Evolutionary conservation across 2,329 filamentous ascomycete genomes (phyloP), one percentile per base, ranked within the genome.

Genomic region (Hypoxylon rubiginosum): DNA sequence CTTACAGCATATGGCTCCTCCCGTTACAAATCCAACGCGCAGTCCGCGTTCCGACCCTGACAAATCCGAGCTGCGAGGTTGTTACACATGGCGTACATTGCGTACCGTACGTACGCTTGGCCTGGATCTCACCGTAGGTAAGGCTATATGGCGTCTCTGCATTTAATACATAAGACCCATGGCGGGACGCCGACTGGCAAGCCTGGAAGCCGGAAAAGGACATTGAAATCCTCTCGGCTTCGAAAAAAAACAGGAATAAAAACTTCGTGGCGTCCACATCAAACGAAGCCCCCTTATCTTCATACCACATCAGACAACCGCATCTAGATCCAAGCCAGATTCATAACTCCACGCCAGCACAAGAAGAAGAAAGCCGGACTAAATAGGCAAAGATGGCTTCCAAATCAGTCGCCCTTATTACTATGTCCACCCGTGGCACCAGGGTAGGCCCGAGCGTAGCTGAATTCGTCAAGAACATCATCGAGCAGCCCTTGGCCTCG

Each of bases 341-440:
- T 13, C 13, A 17, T 24, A 36, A 26, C 21, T 4, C 17, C 39
- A 43, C 15, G 39, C 10, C 3, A 26, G 4, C 15, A 21, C 4
- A 32, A 39, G 2, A 43, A 17, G 19, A 43, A 24, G 15, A 39
- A n/a, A 3, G 6, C 34, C 13, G 43, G 28, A 43, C 24, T 4
- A 52, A 17, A 64, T 41, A 52, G 24, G 21, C 28, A 72, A 72
- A 68, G n/a, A 74, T 73, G 72, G 15, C 72, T 19, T 45, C 72
- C 24, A 75, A 75, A 61, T 72, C 67, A 26, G 72, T 82, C 36
- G 80, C 79, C 54, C 52, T 82, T 68, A 76, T 82, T 49, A 78
- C 75, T 39, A 75, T 75, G 69, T 80, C 77, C 69, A 77, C 77
- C 30, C 78, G 79, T 15, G 69, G 69, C 1, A 69, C 72, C 2